These are phyloP conservation scores for Sporothrix mexicana DNA, from an alignment of 2,329 filamentous ascomycete species.

Conservation along the genomic window DNA sequence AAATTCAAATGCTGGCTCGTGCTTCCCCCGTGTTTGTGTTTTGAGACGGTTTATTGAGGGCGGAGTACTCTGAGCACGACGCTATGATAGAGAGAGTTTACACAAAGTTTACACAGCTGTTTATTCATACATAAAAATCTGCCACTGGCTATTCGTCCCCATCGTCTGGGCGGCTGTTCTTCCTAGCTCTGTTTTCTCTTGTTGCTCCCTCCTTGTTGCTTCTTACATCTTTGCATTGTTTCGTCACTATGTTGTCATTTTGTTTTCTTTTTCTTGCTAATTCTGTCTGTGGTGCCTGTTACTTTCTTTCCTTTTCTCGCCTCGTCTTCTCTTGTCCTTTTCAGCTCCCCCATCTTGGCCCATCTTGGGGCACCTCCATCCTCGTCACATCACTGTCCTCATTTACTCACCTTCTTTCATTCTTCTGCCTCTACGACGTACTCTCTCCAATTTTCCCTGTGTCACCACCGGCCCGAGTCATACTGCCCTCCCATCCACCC, in stretches of 20 bases:
- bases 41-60: background rate
- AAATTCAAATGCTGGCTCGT: background rate
- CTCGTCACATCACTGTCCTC: background rate
- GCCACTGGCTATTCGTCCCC: background rate
- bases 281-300: background rate
- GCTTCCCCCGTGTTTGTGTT: background rate
- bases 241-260: constrained; percentile 25
- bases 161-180: background rate
- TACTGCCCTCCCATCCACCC: constrained; percentile 7
- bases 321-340: background rate
- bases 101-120: too few species aligned
- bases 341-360: background rate
- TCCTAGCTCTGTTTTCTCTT: background rate
- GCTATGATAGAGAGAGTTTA: background rate
- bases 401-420: background rate
- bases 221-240: background rate
- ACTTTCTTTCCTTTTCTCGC: background rate
- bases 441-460: background rate
- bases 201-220: background rate
- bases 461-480: constrained; percentile 11
- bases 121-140: too few species aligned
- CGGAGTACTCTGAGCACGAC: background rate
- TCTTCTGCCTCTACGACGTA: background rate
- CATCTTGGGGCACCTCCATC: background rate
- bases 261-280: background rate